Percentiles rank a stretch among this genome's conserved stretches.
Evolutionary conservation across 2,329 filamentous ascomycete species (phyloP).

Genomic region (Epichloe sibirici): DNA sequence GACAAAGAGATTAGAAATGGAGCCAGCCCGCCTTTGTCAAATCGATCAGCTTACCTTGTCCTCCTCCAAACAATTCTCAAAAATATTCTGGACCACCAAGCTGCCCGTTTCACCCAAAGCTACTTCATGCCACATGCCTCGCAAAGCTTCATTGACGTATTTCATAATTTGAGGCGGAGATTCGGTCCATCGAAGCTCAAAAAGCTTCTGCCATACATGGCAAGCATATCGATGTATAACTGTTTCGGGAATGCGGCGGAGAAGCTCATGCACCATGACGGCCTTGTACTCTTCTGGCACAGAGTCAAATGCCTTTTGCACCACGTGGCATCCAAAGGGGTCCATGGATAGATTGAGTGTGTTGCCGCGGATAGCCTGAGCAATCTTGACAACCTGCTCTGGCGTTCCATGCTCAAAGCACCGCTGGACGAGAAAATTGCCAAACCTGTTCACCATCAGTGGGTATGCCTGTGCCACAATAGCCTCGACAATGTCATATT

Average conservation of each 20-base stretch:
- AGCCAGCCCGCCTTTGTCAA: not conserved
- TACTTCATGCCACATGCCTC: conserved; percentile 98
- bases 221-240: conserved; percentile 98
- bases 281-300: conserved; percentile 97
- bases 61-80: conserved; percentile 96
- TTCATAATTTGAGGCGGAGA: conserved; percentile 97
- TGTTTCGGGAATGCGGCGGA: conserved; percentile 91
- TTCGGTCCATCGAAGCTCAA: conserved; percentile 91
- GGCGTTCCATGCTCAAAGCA: conserved; percentile 97
- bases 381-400: conserved; percentile 90
- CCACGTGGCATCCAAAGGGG: conserved; percentile 93
- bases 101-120: conserved; percentile 95
- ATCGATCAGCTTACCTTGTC: conserved; percentile 59
- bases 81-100: conserved; percentile 97
- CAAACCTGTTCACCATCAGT: conserved; percentile 96
- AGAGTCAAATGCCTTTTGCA: conserved; percentile 97
- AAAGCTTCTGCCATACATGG: conserved; percentile 99
- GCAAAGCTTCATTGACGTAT: conserved; percentile 88
- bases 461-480: conserved; percentile 92
- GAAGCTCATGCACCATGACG: conserved; percentile 95
- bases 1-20: not conserved
- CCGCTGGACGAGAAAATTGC: conserved; percentile 94
- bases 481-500: conserved; percentile 91
- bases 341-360: conserved; percentile 95
- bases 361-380: conserved; percentile 85